These are phyloP conservation scores for Jackrogersella multiformis DNA, from an alignment of 495 filamentous ascomycete genomes.

Conservation along the genomic window DNA sequence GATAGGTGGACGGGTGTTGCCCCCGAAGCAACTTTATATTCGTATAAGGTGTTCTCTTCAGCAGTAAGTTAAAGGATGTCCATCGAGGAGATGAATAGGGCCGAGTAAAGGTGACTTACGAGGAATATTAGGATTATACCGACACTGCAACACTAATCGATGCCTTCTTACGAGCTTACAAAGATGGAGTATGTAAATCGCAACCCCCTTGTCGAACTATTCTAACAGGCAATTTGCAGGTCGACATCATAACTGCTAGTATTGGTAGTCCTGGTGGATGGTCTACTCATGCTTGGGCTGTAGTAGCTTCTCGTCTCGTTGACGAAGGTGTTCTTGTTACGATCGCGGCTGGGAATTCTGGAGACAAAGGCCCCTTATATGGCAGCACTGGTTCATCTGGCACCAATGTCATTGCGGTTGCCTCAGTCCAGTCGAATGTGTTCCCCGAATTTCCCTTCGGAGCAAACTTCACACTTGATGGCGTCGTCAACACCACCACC, in stretches of 20 bases:
- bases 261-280: constrained; percentile 50
- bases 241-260: constrained; percentile 55
- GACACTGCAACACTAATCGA: constrained; percentile 49
- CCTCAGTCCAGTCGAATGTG: constrained; percentile 26
- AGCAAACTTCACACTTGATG: constrained; percentile 29
- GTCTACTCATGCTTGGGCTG: constrained; percentile 47
- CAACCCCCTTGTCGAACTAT: neutral
- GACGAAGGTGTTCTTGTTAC: constrained; percentile 51
- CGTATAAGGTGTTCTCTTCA: constrained; percentile 54
- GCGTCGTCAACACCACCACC: constrained; percentile 27
- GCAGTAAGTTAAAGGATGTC: neutral
- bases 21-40: constrained; percentile 54
- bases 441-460: constrained; percentile 38
- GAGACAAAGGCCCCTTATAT: constrained; percentile 49
- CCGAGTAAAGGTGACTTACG: neutral
- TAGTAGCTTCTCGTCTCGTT: constrained; percentile 50
- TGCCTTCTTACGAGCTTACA: constrained; percentile 53
- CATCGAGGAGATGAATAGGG: neutral
- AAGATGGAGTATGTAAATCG: constrained; percentile 46
- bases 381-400: constrained; percentile 43
- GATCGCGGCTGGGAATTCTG: constrained; percentile 55
- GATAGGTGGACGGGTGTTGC: constrained; percentile 56
- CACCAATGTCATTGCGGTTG: constrained; percentile 35
- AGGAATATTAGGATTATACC: constrained; percentile 11
- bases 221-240: constrained; percentile 6